Percentiles rank a stretch among this genome's conserved stretches.
phyloP scores from a whole-genome alignment of 352 stramenopile species.

The Phytopythium litorale region DNA sequence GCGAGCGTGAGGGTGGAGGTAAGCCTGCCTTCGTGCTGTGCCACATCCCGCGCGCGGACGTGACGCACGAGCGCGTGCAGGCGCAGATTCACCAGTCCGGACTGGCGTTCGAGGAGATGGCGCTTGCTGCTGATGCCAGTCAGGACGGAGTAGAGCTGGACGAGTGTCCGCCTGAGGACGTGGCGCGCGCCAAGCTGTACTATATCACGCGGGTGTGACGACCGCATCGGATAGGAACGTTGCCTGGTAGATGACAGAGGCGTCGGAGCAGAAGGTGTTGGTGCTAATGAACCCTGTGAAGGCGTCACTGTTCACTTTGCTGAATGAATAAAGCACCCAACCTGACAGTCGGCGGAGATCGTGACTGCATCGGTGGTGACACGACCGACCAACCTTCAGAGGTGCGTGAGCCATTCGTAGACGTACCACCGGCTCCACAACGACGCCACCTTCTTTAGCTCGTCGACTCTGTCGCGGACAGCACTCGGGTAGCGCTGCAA shows the following conservation, averaged over 20 bases:
- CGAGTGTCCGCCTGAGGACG: constrained; percentile 56
- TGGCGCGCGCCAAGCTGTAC: constrained; percentile 53
- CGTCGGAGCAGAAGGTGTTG: not conserved
- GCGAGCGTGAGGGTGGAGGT: not conserved
- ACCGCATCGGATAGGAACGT: not conserved
- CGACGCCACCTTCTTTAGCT: not conserved
- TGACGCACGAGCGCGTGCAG: constrained; percentile 56
- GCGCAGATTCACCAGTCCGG: constrained; percentile 33
- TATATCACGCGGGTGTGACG: constrained; percentile 32
- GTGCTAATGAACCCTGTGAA: no score
- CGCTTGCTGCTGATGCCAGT: constrained; percentile 19
- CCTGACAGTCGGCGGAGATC: no score
- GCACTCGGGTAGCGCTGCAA: not conserved
- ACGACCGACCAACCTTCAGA: no score
- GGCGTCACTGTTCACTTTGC: no score
- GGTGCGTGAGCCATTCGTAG: not conserved
- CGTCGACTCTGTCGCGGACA: not conserved
- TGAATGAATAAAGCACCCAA: no score
- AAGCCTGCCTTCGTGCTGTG: constrained; percentile 45
- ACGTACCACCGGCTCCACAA: not conserved
- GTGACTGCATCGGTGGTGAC: no score
- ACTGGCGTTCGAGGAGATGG: constrained; percentile 35
- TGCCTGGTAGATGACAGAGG: no score
- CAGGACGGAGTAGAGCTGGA: constrained; percentile 24
- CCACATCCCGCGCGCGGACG: constrained; percentile 69